These are phyloP conservation scores for Chaetomium cochliodes DNA, from an alignment of 495 filamentous ascomycete genomes.

Conservation along the genomic window DNA sequence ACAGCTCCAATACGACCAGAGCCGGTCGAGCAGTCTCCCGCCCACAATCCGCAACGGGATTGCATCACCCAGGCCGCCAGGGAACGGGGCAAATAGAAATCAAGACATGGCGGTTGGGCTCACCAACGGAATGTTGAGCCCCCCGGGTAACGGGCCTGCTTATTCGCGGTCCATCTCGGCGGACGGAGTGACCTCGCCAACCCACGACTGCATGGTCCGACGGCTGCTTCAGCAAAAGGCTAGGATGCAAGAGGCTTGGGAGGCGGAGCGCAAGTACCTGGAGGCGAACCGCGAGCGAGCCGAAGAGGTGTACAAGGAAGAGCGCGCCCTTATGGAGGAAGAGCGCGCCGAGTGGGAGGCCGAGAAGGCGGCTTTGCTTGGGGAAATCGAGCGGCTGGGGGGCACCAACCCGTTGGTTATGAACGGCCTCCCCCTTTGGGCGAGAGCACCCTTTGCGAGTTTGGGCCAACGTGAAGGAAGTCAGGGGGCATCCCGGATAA, in stretches of 20 bases:
- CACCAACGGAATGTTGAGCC: background rate
- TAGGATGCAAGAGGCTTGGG: slow-evolving; percentile 45
- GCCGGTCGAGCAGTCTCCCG: slow-evolving; percentile 29
- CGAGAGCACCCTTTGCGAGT: slow-evolving; percentile 19
- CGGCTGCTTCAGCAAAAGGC: slow-evolving; percentile 44
- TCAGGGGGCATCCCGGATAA: slow-evolving; percentile 28
- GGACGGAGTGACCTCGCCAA: slow-evolving; percentile 27
- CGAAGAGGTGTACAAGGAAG: slow-evolving; percentile 48
- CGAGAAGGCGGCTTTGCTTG: slow-evolving; percentile 34
- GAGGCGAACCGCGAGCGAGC: slow-evolving; percentile 47
- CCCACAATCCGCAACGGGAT: slow-evolving; percentile 13
- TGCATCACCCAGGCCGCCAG: background rate
- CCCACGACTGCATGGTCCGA: slow-evolving; percentile 36
- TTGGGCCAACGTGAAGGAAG: slow-evolving; percentile 31
- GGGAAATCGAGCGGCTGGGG: slow-evolving; percentile 35
- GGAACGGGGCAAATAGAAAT: background rate
- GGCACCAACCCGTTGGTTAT: slow-evolving; percentile 29
- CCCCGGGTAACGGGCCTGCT: slow-evolving; percentile 15
- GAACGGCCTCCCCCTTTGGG: slow-evolving; percentile 22
- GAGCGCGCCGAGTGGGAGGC: slow-evolving; percentile 43
- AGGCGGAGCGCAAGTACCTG: slow-evolving; percentile 45
- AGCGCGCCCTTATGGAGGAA: slow-evolving; percentile 46
- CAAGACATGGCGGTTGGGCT: slow-evolving; percentile 5
- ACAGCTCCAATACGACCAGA: slow-evolving; percentile 25
- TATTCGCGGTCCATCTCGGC: slow-evolving; percentile 28